Evolutionary conservation across 495 filamentous ascomycete species (phyloP).

Genomic region (Neurospora pannonica): DNA sequence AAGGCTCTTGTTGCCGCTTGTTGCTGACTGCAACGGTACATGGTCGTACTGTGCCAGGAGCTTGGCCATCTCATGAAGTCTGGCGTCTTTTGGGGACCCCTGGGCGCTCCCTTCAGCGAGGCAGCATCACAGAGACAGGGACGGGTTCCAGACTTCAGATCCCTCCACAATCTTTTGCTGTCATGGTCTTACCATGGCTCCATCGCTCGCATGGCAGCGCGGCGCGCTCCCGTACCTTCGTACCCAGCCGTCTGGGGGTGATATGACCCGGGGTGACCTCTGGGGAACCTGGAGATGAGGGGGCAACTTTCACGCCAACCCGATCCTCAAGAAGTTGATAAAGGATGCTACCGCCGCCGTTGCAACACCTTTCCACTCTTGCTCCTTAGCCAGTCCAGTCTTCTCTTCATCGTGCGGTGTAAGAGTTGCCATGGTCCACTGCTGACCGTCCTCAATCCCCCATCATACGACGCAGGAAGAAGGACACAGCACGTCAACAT

Average conservation of each 20-base stretch:
- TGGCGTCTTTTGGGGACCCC: neutral
- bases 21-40: slow-evolving; percentile 1
- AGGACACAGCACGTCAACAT: neutral
- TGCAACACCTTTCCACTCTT: neutral
- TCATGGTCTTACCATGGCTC: neutral
- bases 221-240: neutral
- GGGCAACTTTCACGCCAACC: neutral
- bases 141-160: neutral
- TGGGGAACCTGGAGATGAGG: neutral
- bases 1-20: neutral
- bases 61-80: neutral
- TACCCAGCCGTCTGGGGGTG: neutral
- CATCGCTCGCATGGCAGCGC: neutral
- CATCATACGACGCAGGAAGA: slow-evolving; percentile 1
- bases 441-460: neutral
- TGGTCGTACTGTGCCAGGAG: neutral
- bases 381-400: neutral
- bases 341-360: neutral
- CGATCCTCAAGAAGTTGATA: neutral
- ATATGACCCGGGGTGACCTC: neutral
- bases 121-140: neutral
- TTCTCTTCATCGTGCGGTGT: neutral
- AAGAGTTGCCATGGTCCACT: neutral
- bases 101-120: neutral
- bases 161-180: neutral